Evolutionary conservation across 768 basidiomycete species (phyloP).

Genomic region (Naganishia onofrii): DNA sequence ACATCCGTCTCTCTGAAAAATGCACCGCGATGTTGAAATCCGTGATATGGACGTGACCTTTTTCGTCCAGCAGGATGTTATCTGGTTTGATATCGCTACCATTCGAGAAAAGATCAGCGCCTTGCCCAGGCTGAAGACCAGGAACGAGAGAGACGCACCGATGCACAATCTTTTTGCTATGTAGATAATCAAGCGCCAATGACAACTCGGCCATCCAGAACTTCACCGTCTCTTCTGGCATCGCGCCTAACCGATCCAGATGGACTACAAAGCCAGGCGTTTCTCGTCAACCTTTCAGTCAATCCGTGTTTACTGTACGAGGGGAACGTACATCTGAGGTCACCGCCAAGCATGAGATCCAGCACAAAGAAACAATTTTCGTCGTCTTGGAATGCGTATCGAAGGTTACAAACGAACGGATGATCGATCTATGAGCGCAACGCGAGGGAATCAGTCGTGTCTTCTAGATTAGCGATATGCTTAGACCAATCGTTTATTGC

Average conservation of each 20-base stretch:
- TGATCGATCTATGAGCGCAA: conserved; percentile 70
- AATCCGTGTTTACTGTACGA: not conserved
- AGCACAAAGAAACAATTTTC: conserved; percentile 97
- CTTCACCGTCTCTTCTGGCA: conserved; percentile 73
- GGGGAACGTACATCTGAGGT: conserved; percentile 76
- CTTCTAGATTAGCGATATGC: no score
- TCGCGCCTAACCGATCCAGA: conserved; percentile 71
- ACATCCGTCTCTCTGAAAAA: conserved; percentile 80
- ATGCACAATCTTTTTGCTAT: conserved; percentile 92
- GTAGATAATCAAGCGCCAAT: conserved; percentile 82
- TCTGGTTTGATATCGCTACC: conserved; percentile 91
- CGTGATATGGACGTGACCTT: conserved; percentile 92
- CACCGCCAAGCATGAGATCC: conserved; percentile 94
- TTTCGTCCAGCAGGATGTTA: conserved; percentile 89
- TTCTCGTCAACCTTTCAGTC: not conserved
- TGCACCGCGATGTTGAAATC: conserved; percentile 99
- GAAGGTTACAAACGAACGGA: conserved; percentile 81
- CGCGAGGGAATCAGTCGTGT: not conserved
- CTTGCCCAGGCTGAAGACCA: no score
- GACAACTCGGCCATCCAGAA: conserved; percentile 89
- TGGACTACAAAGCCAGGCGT: conserved; percentile 62
- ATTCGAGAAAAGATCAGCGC: no score
- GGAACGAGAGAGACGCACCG: conserved; percentile 60
- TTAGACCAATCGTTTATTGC: no score
- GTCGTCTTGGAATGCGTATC: conserved; percentile 96